Evolutionary conservation across 2,329 filamentous ascomycete genomes (phyloP).

Genomic region (Verticillium nonalfalfae): DNA sequence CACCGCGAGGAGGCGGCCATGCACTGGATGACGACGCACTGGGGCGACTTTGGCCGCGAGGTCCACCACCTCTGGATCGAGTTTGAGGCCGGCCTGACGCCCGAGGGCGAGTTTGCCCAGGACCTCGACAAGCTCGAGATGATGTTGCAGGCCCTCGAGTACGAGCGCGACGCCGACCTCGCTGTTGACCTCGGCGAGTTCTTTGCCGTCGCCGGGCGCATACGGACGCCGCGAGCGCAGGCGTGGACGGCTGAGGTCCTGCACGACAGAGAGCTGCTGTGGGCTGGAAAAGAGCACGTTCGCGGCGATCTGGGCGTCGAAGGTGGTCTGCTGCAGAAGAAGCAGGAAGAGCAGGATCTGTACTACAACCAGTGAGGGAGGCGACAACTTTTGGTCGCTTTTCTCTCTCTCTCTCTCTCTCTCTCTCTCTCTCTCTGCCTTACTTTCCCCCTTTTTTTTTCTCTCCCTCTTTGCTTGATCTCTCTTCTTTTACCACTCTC

Average conservation of each 20-base stretch:
- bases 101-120: background rate
- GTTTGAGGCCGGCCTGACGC: background rate
- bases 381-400: no score
- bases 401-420: no score
- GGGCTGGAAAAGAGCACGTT: background rate
- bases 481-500: no score
- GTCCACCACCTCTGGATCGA: background rate
- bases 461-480: no score
- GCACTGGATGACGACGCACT: background rate
- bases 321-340: background rate
- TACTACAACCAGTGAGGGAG: background rate
- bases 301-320: background rate
- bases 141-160: background rate
- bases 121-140: background rate
- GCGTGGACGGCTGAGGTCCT: background rate
- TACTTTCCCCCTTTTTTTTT: no score
- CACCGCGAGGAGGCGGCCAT: background rate
- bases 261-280: background rate
- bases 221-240: background rate
- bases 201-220: background rate
- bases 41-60: background rate
- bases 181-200: background rate
- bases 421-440: no score
- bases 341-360: background rate
- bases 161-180: background rate